Conservation (phyloP, 345 rosid species). For the Eucalyptus decipiens region DNA sequence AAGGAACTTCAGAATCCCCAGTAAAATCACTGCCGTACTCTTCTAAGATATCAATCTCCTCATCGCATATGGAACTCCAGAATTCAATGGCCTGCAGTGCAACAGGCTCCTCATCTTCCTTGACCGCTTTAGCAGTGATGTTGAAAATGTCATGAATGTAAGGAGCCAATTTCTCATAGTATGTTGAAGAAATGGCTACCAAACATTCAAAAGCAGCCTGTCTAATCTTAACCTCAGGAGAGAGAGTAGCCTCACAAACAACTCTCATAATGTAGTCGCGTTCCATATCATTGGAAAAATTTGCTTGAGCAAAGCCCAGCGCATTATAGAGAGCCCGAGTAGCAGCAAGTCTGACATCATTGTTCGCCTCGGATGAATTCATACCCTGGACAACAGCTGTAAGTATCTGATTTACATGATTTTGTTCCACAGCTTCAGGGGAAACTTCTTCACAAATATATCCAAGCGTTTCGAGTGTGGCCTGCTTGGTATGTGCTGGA, state of each 20-base stretch:
- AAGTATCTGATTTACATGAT: constrained; percentile 30
- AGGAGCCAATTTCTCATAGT: constrained; percentile 31
- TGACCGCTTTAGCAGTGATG: constrained; percentile 33
- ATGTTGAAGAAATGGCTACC: constrained; percentile 35
- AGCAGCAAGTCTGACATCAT: constrained; percentile 34
- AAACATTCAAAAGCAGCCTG: constrained; percentile 37
- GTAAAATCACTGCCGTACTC: constrained; percentile 28
- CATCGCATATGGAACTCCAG: constrained; percentile 38
- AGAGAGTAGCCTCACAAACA: constrained; percentile 28
- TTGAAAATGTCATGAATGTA: constrained; percentile 32
- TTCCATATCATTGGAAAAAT: constrained; percentile 29
- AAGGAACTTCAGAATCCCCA: constrained; percentile 30
- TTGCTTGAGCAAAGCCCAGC: constrained; percentile 34
- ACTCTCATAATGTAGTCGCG: constrained; percentile 41
- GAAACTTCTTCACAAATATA: constrained; percentile 36
- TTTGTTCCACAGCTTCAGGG: constrained; percentile 28
- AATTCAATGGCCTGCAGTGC: constrained; percentile 37
- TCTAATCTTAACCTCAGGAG: constrained; percentile 24
- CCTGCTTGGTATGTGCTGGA: constrained; percentile 32
- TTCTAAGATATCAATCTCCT: constrained; percentile 39
- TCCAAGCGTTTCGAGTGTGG: constrained; percentile 33
- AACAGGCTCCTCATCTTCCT: constrained; percentile 32
- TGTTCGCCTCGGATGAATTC: constrained; percentile 27
- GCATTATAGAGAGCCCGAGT: constrained; percentile 28
- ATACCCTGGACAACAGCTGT: constrained; percentile 38